Percentiles rank a stretch among this genome's conserved stretches.
Conservation (phyloP, 1,139 yeast genomes). For the Geotrichum fermentans region DNA sequence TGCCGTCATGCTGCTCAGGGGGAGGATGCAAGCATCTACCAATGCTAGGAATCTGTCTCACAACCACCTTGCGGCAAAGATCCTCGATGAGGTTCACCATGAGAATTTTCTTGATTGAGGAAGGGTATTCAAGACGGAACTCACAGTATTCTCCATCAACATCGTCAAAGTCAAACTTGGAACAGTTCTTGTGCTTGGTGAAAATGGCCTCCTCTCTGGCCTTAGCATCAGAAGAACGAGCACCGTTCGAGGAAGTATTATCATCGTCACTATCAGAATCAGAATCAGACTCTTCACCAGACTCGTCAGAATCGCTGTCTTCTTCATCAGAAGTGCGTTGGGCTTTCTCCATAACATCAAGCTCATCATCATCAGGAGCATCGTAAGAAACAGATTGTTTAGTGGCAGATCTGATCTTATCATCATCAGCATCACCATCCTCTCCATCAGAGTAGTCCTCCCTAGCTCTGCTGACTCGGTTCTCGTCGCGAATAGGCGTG, state of each 20-base stretch:
- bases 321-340: constrained; percentile 40
- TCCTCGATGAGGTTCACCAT: constrained; percentile 97
- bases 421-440: constrained; percentile 65
- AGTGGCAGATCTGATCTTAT: constrained; percentile 52
- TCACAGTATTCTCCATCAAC: constrained; percentile 87
- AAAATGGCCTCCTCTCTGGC: constrained; percentile 83
- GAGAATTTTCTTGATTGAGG: constrained; percentile 84
- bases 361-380: constrained; percentile 90
- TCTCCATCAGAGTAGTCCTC: constrained; percentile 30
- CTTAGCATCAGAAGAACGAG: constrained; percentile 44
- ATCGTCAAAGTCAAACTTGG: constrained; percentile 87
- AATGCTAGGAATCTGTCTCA: constrained; percentile 84
- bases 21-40: constrained; percentile 91
- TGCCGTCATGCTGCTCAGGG: constrained; percentile 48
- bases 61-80: constrained; percentile 83
- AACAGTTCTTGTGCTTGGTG: constrained; percentile 63
- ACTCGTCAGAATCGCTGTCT: constrained; percentile 40
- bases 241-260: not conserved
- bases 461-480: constrained; percentile 35
- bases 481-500: constrained; percentile 24
- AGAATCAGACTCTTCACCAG: constrained; percentile 31
- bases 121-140: constrained; percentile 76
- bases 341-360: constrained; percentile 80
- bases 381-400: constrained; percentile 91
- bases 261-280: constrained; percentile 32